These are phyloP conservation scores for Botrytis tulipae DNA, from an alignment of 2,329 filamentous ascomycete genomes.

Conservation along the genomic window DNA sequence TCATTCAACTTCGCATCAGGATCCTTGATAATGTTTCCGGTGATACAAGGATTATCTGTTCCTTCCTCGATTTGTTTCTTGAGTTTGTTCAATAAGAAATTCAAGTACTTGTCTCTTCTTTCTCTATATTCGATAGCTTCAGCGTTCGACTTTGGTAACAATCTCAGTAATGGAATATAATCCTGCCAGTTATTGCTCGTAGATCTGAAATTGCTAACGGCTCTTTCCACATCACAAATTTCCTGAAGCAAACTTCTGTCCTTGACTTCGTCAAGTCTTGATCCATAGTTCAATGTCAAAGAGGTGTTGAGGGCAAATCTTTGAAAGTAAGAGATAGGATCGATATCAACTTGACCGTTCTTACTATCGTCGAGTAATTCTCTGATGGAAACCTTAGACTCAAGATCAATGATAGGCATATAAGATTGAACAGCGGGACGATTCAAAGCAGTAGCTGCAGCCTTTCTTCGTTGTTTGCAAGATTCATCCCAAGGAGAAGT, in stretches of 20 bases:
- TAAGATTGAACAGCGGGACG: slow-evolving; percentile 73
- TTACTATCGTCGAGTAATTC: slow-evolving; percentile 66
- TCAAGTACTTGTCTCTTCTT: slow-evolving; percentile 67
- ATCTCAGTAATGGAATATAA: slow-evolving; percentile 72
- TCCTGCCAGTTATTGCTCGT: slow-evolving; percentile 85
- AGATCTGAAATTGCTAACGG: slow-evolving; percentile 71
- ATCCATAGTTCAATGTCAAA: slow-evolving; percentile 76
- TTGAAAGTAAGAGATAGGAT: slow-evolving; percentile 72
- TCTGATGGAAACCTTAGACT: slow-evolving; percentile 68
- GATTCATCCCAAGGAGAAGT: slow-evolving; percentile 83
- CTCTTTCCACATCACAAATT: slow-evolving; percentile 72
- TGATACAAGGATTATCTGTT: slow-evolving; percentile 67
- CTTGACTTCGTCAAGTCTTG: slow-evolving; percentile 66
- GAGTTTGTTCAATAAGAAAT: slow-evolving; percentile 56
- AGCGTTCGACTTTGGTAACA: slow-evolving; percentile 60
- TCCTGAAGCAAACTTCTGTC: slow-evolving; percentile 67
- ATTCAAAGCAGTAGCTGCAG: slow-evolving; percentile 75
- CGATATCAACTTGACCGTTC: slow-evolving; percentile 61
- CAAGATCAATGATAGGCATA: slow-evolving; percentile 79
- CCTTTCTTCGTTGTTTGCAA: slow-evolving; percentile 74
- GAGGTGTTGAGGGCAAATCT: slow-evolving; percentile 75
- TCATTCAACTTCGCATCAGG: slow-evolving; percentile 67
- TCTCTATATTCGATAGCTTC: slow-evolving; percentile 63
- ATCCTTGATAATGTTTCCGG: slow-evolving; percentile 59
- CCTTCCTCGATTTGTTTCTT: slow-evolving; percentile 61